Conservation (phyloP, 2,329 filamentous ascomycete genomes). For the Metarhizium brunneum region DNA sequence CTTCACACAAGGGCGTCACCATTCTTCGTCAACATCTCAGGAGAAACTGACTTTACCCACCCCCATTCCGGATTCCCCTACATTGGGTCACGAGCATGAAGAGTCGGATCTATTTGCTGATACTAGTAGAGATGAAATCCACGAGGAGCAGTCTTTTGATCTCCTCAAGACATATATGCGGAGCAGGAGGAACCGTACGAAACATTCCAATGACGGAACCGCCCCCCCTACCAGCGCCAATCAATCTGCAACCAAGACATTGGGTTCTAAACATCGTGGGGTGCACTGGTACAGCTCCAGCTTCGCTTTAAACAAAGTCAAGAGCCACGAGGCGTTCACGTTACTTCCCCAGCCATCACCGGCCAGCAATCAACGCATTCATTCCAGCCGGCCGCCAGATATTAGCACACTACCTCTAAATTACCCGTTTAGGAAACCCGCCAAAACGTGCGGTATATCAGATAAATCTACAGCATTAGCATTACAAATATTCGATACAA, state of each 20-base stretch:
- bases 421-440: background rate
- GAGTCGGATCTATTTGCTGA: background rate
- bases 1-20: background rate
- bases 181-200: background rate
- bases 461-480: background rate
- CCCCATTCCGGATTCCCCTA: slow-evolving; percentile 4
- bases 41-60: background rate
- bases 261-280: background rate
- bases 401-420: background rate
- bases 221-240: background rate
- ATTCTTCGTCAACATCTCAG: background rate
- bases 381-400: background rate
- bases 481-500: background rate
- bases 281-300: slow-evolving; percentile 9
- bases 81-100: slow-evolving; percentile 1
- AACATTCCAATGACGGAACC: background rate
- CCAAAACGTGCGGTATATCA: background rate
- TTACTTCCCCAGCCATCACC: slow-evolving; percentile 10
- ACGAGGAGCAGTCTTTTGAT: background rate
- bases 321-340: slow-evolving; percentile 12
- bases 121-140: background rate
- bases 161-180: background rate
- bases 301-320: slow-evolving; percentile 13
- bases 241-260: background rate
- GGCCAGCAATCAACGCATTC: background rate